These are phyloP conservation scores for Leptographium procerum DNA, from an alignment of 2,329 filamentous ascomycete species.

Conservation along the genomic window DNA sequence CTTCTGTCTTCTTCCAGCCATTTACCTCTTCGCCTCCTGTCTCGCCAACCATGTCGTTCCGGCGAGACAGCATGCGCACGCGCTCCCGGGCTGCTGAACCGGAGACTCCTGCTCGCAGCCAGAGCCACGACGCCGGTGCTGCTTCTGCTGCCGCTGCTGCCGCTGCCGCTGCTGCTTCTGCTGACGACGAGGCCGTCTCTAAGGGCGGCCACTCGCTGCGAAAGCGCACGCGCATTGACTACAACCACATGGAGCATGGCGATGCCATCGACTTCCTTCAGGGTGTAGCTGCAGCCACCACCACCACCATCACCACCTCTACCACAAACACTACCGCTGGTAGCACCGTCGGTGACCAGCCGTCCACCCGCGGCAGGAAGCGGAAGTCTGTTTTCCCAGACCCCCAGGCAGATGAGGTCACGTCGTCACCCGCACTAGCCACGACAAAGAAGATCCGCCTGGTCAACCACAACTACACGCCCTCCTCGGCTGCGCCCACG, in stretches of 20 bases:
- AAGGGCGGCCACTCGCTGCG: slow-evolving; percentile 49
- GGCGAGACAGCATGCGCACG: slow-evolving; percentile 23
- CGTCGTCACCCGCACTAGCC: slow-evolving; percentile 12
- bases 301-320: slow-evolving; percentile 16
- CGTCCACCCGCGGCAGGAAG: slow-evolving; percentile 20
- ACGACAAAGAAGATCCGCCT: slow-evolving; percentile 24
- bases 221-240: slow-evolving; percentile 45
- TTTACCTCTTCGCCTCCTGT: slow-evolving; percentile 24
- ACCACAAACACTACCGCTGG: slow-evolving; percentile 14
- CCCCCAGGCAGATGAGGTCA: slow-evolving; percentile 21
- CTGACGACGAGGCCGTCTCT: slow-evolving; percentile 30
- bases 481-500: not conserved
- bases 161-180: not conserved
- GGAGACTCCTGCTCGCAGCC: slow-evolving; percentile 16
- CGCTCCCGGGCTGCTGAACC: slow-evolving; percentile 32
- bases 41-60: slow-evolving; percentile 17
- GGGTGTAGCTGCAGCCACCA: slow-evolving; percentile 13
- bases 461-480: slow-evolving; percentile 7
- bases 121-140: slow-evolving; percentile 29
- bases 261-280: slow-evolving; percentile 15
- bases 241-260: slow-evolving; percentile 43
- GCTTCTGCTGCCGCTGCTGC: slow-evolving; percentile 17
- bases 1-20: slow-evolving; percentile 19
- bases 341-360: not conserved
- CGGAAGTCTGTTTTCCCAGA: slow-evolving; percentile 10